Percentiles rank a stretch among this genome's conserved stretches.
These are phyloP conservation scores for Globisporangium spiculum DNA, from an alignment of 352 stramenopile genomes.

Conservation along the genomic window DNA sequence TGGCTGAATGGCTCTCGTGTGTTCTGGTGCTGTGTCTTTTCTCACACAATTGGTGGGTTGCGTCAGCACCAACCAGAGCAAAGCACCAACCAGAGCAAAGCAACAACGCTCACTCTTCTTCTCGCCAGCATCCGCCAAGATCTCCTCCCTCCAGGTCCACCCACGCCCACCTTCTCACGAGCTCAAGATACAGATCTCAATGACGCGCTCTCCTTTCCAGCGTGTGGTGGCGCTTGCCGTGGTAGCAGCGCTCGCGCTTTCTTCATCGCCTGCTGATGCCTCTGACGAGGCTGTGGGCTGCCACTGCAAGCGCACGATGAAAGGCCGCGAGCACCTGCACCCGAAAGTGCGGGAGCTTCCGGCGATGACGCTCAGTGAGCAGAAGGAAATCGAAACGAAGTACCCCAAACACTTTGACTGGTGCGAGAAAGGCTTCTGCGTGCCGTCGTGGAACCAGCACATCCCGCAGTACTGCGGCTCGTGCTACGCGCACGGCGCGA, in stretches of 20 bases:
- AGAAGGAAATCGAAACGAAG: conserved; percentile 28
- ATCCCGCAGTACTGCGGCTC: conserved; percentile 87
- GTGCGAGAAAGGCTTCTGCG: conserved; percentile 77
- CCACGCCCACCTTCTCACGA: not conserved
- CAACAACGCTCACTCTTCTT: conserved; percentile 1
- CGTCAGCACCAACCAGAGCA: too few species aligned
- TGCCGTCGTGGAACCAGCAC: conserved; percentile 85
- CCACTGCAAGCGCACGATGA: conserved; percentile 69
- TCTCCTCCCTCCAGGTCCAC: not conserved
- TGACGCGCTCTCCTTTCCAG: conserved; percentile 1
- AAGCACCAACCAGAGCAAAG: too few species aligned
- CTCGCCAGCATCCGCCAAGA: not conserved
- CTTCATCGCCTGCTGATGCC: conserved; percentile 1
- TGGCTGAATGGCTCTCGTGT: not conserved
- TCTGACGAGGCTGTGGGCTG: conserved; percentile 20
- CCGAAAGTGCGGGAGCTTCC: conserved; percentile 41
- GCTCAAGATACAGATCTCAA: not conserved
- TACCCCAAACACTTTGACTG: conserved; percentile 87
- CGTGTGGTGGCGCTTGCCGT: conserved; percentile 3
- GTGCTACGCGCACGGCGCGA: conserved; percentile 75
- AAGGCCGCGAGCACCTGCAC: conserved; percentile 68
- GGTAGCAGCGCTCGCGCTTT: conserved; percentile 13
- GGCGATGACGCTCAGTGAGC: conserved; percentile 37
- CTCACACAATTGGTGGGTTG: not conserved
- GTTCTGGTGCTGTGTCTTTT: not conserved